phyloP scores from a whole-genome alignment of 345 rosid genomes.

The Eucalyptus sp. region DNA sequence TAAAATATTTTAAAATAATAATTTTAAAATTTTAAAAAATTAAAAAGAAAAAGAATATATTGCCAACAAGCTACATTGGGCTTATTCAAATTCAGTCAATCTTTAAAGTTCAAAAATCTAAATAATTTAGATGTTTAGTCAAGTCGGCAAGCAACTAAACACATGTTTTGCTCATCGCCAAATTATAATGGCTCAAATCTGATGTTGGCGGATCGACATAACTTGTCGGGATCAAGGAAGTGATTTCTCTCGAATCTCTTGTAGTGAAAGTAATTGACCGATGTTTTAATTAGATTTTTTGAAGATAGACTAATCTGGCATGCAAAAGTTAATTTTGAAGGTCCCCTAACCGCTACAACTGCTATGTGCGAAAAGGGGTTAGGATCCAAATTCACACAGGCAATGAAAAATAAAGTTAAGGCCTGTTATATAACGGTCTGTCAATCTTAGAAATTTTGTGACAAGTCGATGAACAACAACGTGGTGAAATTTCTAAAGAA shows the following conservation, averaged over 20 bases:
- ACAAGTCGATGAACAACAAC: background rate
- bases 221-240: background rate
- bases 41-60: background rate
- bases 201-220: background rate
- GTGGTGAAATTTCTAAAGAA: background rate
- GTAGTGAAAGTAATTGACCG: background rate
- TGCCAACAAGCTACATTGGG: background rate
- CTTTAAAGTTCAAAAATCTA: background rate
- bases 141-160: background rate
- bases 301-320: background rate
- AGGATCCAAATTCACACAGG: background rate
- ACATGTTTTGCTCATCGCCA: background rate
- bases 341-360: rapidly evolving
- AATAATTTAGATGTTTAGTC: background rate
- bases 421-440: background rate
- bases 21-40: no score
- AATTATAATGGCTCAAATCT: background rate
- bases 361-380: background rate
- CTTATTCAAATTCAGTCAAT: background rate
- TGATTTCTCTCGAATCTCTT: background rate
- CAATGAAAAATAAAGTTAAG: background rate
- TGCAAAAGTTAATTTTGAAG: background rate
- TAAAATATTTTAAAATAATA: no score
- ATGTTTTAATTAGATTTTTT: background rate
- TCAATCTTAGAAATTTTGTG: background rate